Percentiles rank a stretch among this genome's conserved stretches.
Conservation (phyloP, 2,329 filamentous ascomycete genomes). For the Rhexocercosporidium sp. region DNA sequence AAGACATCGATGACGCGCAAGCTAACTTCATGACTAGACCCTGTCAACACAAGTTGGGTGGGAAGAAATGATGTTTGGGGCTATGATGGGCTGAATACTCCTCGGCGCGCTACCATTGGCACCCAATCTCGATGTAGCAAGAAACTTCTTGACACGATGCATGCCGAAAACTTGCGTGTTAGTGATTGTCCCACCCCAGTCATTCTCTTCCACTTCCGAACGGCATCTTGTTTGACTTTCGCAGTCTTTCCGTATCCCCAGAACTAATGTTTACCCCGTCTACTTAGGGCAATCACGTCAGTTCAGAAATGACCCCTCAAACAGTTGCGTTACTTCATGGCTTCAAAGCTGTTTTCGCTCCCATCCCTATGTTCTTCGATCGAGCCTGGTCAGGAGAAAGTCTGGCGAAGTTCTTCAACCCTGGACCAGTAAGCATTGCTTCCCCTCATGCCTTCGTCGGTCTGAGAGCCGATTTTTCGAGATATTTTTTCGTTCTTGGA, state of each 20-base stretch:
- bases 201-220: neutral
- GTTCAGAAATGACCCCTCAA: constrained; percentile 80
- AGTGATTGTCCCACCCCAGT: neutral
- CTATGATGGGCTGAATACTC: constrained; percentile 53
- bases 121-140: constrained; percentile 77
- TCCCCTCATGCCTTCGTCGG: neutral
- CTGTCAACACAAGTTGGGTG: constrained; percentile 57
- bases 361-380: constrained; percentile 81
- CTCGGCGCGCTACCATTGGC: constrained; percentile 71
- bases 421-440: constrained; percentile 47
- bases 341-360: constrained; percentile 77
- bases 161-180: constrained; percentile 71
- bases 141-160: constrained; percentile 75
- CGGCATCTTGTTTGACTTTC: neutral
- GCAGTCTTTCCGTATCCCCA: neutral
- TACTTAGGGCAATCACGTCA: constrained; percentile 67
- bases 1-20: neutral
- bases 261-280: neutral
- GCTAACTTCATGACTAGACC: neutral
- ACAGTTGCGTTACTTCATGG: constrained; percentile 77
- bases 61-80: constrained; percentile 64
- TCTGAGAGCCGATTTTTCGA: neutral
- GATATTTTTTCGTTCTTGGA: neutral
- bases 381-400: constrained; percentile 67
- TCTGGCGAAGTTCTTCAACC: constrained; percentile 64